These are phyloP conservation scores for Diaporthe velutina DNA, from an alignment of 2,329 filamentous ascomycete species.

Conservation along the genomic window DNA sequence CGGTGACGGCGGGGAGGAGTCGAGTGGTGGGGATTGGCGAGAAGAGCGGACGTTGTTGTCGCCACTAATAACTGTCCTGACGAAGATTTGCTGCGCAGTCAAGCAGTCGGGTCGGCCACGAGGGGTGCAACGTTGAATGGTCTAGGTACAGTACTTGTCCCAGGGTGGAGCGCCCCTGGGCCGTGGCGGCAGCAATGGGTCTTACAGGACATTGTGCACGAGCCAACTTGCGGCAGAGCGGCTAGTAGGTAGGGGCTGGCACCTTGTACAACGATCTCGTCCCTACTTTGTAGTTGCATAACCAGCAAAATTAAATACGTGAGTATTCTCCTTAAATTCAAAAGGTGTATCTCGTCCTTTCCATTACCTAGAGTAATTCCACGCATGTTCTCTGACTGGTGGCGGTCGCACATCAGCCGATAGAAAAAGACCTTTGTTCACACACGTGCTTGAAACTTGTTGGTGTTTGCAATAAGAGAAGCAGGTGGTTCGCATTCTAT, in stretches of 20 bases:
- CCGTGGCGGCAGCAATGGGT: conserved; percentile 2
- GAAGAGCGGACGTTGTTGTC: conserved; percentile 2
- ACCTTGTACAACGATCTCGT: neutral
- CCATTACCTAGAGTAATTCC: neutral
- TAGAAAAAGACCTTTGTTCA: neutral
- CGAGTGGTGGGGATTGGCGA: neutral
- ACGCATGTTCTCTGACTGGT: neutral
- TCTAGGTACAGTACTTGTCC: neutral
- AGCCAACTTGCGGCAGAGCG: neutral
- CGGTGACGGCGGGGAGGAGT: neutral
- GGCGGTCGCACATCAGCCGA: neutral
- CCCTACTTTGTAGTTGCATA: neutral
- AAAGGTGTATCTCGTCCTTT: neutral
- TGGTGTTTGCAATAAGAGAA: too few relatives aligned
- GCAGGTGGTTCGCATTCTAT: too few relatives aligned
- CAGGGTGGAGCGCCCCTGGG: neutral
- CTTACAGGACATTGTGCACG: neutral
- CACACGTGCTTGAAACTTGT: too few relatives aligned
- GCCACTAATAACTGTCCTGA: conserved; percentile 15
- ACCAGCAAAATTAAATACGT: too few relatives aligned
- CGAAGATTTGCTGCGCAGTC: conserved; percentile 21
- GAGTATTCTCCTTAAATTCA: neutral
- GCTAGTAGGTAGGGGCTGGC: too few relatives aligned
- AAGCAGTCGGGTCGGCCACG: conserved; percentile 25
- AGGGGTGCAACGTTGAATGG: conserved; percentile 4